A percentile compares a stretch with the other conserved stretches of the same genome.
Evolutionary conservation across 108 stramenopile species (phyloP).

Genomic region (Phaeodactylum tricornutum): DNA sequence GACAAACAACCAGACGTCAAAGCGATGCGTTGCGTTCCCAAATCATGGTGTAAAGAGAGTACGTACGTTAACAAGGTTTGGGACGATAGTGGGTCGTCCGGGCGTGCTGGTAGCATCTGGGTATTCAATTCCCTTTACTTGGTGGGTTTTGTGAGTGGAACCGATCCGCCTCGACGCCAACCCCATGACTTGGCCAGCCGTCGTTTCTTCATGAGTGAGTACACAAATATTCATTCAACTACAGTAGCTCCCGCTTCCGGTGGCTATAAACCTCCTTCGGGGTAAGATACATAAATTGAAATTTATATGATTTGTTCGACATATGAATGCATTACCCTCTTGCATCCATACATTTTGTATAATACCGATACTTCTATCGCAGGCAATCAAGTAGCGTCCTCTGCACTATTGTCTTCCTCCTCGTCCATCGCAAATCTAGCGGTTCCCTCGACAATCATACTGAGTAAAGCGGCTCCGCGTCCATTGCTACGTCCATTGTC

Average conservation of each 20-base stretch:
- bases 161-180: conserved; percentile 72
- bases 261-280: conserved; percentile 22
- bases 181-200: conserved; percentile 72
- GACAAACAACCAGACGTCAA: conserved; percentile 85
- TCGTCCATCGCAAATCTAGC: not conserved
- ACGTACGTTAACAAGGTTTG: conserved; percentile 66
- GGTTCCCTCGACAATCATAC: not conserved
- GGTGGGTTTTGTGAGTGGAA: conserved; percentile 79
- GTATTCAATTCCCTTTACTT: conserved; percentile 76
- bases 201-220: conserved; percentile 81
- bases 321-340: not conserved
- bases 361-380: not conserved
- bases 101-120: conserved; percentile 85
- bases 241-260: conserved; percentile 28
- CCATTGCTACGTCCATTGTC: too few relatives aligned
- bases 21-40: conserved; percentile 87
- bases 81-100: conserved; percentile 87
- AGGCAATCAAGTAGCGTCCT: not conserved
- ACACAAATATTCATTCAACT: conserved; percentile 41
- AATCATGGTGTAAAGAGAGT: conserved; percentile 78
- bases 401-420: not conserved
- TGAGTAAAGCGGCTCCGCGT: too few relatives aligned
- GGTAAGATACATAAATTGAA: not conserved
- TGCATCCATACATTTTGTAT: not conserved
- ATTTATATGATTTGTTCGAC: not conserved